Evolutionary conservation across 1,139 yeast species (phyloP), one percentile per base, ranked within the genome.

Genomic region (Hansenula anomala): DNA sequence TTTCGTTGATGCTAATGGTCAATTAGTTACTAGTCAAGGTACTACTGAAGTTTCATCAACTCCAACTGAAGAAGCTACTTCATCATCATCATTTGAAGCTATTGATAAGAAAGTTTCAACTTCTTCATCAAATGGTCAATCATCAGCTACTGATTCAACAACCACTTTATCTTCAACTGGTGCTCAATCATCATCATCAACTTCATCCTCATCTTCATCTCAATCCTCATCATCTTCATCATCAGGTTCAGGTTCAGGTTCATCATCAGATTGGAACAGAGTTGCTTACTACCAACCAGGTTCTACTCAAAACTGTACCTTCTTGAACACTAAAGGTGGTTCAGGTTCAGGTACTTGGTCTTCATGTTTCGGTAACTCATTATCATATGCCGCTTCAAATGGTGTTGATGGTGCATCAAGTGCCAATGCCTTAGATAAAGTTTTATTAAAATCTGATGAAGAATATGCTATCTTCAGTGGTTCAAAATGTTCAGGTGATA

Each of bases 311-410:
- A 89, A 89, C 61, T 75, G 83, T 47, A 83, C 85, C 30, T 90
- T 90, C 71, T 72, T 90, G 69, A 90, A 90, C 71, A 75, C 78
- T 56, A 75, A 75, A 47, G 96, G 96, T 56, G 86, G 82, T 46
- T 71, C 78, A 38, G 88, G 87, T 39, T 84, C 95, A 16, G 96
- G 96, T 66, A 75, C 73, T 34, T 88, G 87, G 82, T 86, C 92
- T 35, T 58, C 80, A 30, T 78, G 88, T 65, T 84, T 87, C 61
- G 98, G 97, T 55, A 76, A 80, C 70, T 94, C 96, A 25, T 73
- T 92, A 47, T 84, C 96, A 1, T 90, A 71, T 64, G 82, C 87
- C 44, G 83, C 73, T 45, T 52, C 82, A 13, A 86, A 88, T 57
- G 97, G 97, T 58, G 62, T 68, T 33, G 67, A 78, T 31, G 71